These are phyloP conservation scores for Phytophthora nicotianae DNA, from an alignment of 352 stramenopile genomes.

Conservation along the genomic window DNA sequence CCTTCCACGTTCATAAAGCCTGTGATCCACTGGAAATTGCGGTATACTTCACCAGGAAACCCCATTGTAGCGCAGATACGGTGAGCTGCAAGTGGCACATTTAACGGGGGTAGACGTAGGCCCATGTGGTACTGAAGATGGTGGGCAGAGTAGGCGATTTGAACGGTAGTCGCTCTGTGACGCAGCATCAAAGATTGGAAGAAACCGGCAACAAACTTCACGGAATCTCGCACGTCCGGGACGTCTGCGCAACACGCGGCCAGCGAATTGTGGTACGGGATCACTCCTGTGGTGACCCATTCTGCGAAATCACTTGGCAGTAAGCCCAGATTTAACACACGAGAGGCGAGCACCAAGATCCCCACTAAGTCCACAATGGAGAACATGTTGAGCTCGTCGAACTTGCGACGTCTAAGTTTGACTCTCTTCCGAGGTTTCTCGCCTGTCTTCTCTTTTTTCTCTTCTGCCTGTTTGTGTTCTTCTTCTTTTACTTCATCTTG, in stretches of 20 bases:
- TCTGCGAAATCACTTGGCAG: conserved; percentile 65
- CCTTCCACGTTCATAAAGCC: conserved; percentile 55
- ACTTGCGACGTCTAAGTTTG: conserved; percentile 5
- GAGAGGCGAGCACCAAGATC: conserved; percentile 64
- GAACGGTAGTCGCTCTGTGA: conserved; percentile 43
- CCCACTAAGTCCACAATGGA: conserved; percentile 62
- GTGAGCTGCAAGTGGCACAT: conserved; percentile 59
- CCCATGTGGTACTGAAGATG: conserved; percentile 78
- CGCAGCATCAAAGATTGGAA: conserved; percentile 54
- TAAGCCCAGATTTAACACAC: conserved; percentile 66
- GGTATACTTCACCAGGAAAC: conserved; percentile 64
- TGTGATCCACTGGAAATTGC: conserved; percentile 73
- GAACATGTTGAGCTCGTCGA: conserved; percentile 49
- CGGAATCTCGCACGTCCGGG: conserved; percentile 45
- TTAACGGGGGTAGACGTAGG: conserved; percentile 71
- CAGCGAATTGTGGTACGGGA: conserved; percentile 74
- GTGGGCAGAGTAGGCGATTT: conserved; percentile 56
- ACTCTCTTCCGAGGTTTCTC: background rate
- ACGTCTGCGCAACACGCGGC: conserved; percentile 44
- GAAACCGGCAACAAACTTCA: conserved; percentile 61
- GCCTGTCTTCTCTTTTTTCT: conserved; percentile 5
- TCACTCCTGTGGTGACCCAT: conserved; percentile 63
- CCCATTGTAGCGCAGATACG: conserved; percentile 59
- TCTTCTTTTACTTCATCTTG: conserved; percentile 12
- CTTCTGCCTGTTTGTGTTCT: background rate